Evolutionary conservation across 1,284 basidiomycete species (phyloP).

Genomic region (Caloboletus inedulis): DNA sequence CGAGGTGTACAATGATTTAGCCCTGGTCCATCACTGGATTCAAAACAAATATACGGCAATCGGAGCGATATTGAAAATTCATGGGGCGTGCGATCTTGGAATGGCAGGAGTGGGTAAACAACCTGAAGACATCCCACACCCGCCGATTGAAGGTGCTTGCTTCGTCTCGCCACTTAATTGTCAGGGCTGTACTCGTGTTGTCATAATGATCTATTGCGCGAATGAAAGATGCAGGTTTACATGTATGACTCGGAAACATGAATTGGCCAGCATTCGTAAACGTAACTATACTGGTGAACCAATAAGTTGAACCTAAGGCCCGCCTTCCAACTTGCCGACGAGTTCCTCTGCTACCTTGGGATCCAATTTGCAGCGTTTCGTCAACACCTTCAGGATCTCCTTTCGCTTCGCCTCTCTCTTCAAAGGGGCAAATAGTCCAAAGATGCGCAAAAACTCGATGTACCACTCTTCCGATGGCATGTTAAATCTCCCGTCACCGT

Average conservation of each 20-base stretch:
- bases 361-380: constrained; percentile 29
- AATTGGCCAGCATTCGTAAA: not conserved
- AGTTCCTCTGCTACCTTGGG: constrained; percentile 20
- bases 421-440: constrained; percentile 26
- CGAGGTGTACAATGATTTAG: too few species aligned
- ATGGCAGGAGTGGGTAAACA: too few species aligned
- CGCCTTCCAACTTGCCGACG: constrained; percentile 14
- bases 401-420: constrained; percentile 26
- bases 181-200: not conserved
- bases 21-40: too few species aligned
- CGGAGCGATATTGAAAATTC: too few species aligned
- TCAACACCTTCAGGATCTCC: constrained; percentile 25
- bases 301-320: not conserved
- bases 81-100: too few species aligned
- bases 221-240: constrained; percentile 1
- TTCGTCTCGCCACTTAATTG: not conserved
- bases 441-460: constrained; percentile 24
- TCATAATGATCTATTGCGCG: not conserved
- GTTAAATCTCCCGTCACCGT: constrained; percentile 17
- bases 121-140: not conserved
- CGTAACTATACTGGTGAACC: not conserved
- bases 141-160: not conserved
- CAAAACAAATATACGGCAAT: too few species aligned
- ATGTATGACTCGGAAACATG: constrained; percentile 5
- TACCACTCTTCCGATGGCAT: constrained; percentile 32